These are phyloP conservation scores for Bidens hawaiensis DNA, from an alignment of 140 eudicot species.

Conservation along the genomic window DNA sequence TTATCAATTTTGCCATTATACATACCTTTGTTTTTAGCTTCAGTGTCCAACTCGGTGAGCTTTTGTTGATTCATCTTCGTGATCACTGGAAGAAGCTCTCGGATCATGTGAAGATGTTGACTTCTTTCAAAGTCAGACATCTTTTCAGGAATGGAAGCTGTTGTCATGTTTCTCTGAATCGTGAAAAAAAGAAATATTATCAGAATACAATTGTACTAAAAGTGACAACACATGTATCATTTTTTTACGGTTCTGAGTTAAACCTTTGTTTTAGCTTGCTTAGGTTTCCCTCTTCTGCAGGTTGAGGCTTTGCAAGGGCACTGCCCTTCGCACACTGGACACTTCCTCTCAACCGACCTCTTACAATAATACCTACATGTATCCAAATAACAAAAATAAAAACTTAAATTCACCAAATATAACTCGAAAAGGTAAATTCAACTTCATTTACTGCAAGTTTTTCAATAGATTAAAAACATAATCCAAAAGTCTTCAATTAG, in stretches of 20 bases:
- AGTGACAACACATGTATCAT: background rate
- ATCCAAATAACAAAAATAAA: conserved; percentile 7
- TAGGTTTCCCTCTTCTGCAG: conserved; percentile 39
- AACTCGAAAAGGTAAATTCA: conserved; percentile 3
- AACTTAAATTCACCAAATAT: background rate
- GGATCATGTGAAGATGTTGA: conserved; percentile 1
- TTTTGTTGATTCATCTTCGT: background rate
- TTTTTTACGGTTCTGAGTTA: conserved; percentile 3
- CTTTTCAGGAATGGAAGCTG: conserved; percentile 13
- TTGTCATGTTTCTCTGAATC: conserved; percentile 38
- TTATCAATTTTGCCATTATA: conserved; percentile 16
- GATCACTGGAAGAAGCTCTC: conserved; percentile 7
- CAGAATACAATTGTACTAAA: background rate
- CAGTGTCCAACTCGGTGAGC: conserved; percentile 39
- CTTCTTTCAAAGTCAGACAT: conserved; percentile 6
- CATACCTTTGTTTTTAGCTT: conserved; percentile 30
- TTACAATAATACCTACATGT: conserved; percentile 46
- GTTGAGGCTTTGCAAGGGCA: conserved; percentile 62
- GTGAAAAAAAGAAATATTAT: conserved; percentile 3
- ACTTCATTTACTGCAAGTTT: conserved; percentile 4
- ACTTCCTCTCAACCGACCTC: conserved; percentile 43
- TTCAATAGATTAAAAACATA: background rate
- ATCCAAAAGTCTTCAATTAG: background rate
- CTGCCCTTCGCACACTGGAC: conserved; percentile 70
- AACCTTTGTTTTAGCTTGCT: conserved; percentile 44